These are phyloP conservation scores for Fusarium sp. DNA, from an alignment of 2,329 filamentous ascomycete species.

Conservation along the genomic window DNA sequence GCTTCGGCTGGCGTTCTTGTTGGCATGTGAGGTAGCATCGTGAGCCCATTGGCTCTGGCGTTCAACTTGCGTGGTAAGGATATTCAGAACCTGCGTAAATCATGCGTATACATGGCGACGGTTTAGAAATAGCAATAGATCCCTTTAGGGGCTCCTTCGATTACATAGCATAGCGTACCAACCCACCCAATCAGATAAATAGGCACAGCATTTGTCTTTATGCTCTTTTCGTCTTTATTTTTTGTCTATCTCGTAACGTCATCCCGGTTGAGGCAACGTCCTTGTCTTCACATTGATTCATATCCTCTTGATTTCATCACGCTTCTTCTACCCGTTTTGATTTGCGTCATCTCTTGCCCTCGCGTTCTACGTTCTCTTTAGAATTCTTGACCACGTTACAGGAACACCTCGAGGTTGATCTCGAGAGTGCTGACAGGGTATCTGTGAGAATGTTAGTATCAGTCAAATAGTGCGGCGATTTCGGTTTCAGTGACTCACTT, in stretches of 20 bases:
- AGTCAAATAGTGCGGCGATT: neutral
- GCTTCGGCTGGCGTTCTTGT: conserved; percentile 4
- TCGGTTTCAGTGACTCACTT: conserved; percentile 67
- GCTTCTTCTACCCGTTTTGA: conserved; percentile 8
- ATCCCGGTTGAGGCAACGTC: conserved; percentile 39
- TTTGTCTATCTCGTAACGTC: conserved; percentile 50
- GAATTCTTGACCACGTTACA: conserved; percentile 65
- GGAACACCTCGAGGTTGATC: conserved; percentile 93
- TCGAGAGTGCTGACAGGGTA: conserved; percentile 95
- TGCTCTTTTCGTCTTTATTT: conserved; percentile 32
- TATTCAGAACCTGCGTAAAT: conserved; percentile 7
- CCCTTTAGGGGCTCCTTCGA: conserved; percentile 1
- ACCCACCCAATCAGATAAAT: neutral
- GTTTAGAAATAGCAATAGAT: conserved; percentile 25
- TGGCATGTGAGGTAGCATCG: conserved; percentile 12
- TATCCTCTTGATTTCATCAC: conserved; percentile 38
- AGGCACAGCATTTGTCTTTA: conserved; percentile 15
- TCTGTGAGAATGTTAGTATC: conserved; percentile 58
- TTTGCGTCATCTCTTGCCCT: conserved; percentile 20
- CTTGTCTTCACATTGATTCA: conserved; percentile 37
- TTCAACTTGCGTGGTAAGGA: conserved; percentile 22
- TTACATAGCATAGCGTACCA: conserved; percentile 17
- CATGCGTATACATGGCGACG: conserved; percentile 5
- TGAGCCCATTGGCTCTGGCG: conserved; percentile 17
- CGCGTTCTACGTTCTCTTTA: conserved; percentile 31